These are phyloP conservation scores for Sugiyamaella chiloensis DNA, from an alignment of 805 yeast species.

Conservation along the genomic window DNA sequence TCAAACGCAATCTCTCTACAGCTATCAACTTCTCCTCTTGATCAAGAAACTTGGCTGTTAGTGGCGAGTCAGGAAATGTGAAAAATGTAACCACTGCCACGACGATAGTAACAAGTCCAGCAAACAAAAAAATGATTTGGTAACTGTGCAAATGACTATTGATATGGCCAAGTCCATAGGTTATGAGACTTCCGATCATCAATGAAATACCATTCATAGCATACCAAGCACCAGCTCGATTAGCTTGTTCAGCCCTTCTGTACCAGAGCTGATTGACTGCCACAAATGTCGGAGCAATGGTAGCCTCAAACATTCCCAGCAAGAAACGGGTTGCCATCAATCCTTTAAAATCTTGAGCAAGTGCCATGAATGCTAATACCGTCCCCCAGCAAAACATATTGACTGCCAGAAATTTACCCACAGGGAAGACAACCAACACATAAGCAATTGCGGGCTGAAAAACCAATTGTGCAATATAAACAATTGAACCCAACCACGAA, in stretches of 20 bases:
- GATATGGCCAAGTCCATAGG: conserved; percentile 40
- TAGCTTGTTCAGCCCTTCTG: conserved; percentile 46
- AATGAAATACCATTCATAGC: conserved; percentile 43
- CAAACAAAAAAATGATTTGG: conserved; percentile 38
- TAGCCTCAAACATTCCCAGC: conserved; percentile 51
- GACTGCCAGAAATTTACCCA: conserved; percentile 18
- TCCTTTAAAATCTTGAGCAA: conserved; percentile 44
- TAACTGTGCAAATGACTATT: conserved; percentile 40
- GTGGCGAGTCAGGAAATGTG: conserved; percentile 22
- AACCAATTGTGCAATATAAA: conserved; percentile 45
- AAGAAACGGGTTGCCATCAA: conserved; percentile 47
- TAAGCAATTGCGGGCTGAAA: conserved; percentile 43
- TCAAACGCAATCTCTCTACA: conserved; percentile 25
- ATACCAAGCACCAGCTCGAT: conserved; percentile 42
- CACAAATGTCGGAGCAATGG: conserved; percentile 56
- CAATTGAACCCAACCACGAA: conserved; percentile 43
- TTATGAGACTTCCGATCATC: conserved; percentile 45
- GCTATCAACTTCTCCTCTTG: conserved; percentile 25
- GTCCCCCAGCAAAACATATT: conserved; percentile 21
- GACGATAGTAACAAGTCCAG: neutral
- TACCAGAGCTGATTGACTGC: conserved; percentile 58
- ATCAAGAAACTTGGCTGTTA: conserved; percentile 21
- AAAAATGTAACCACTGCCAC: conserved; percentile 25
- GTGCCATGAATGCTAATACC: conserved; percentile 20
- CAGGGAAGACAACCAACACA: conserved; percentile 33